Conservation (phyloP, 768 basidiomycete species). For the Agaricus blazei region DNA sequence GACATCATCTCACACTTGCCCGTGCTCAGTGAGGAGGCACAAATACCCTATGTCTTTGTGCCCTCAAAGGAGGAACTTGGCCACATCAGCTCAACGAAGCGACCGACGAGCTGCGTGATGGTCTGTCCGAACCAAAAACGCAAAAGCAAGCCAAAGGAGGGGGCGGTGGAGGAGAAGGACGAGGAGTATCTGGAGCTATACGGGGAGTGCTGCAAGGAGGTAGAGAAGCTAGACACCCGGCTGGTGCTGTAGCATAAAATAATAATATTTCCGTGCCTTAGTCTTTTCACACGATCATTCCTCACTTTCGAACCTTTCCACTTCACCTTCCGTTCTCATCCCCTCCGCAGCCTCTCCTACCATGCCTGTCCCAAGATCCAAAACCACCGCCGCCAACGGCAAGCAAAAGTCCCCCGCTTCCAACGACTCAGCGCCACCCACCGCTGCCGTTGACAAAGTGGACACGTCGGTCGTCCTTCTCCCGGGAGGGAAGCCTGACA, state of each 20-base stretch:
- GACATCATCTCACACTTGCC: slow-evolving; percentile 99
- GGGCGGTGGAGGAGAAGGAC: slow-evolving; percentile 51
- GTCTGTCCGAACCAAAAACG: slow-evolving; percentile 80
- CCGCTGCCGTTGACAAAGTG: slow-evolving; percentile 35
- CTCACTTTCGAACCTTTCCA: slow-evolving; percentile 16
- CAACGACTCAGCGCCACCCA: slow-evolving; percentile 45
- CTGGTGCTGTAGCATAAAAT: slow-evolving; percentile 48
- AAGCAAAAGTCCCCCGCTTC: slow-evolving; percentile 40
- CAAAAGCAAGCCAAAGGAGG: slow-evolving; percentile 61
- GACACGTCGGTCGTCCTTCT: slow-evolving; percentile 35
- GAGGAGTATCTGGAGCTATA: slow-evolving; percentile 86
- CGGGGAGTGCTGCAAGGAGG: slow-evolving; percentile 82
- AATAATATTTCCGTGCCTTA: not conserved
- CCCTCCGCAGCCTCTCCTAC: slow-evolving; percentile 18
- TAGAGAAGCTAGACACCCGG: slow-evolving; percentile 71
- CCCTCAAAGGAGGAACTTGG: slow-evolving; percentile 94
- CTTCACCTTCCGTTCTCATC: slow-evolving; percentile 5
- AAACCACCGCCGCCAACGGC: slow-evolving; percentile 35
- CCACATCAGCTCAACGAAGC: slow-evolving; percentile 92
- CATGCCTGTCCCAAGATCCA: slow-evolving; percentile 53
- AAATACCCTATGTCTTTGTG: slow-evolving; percentile 87
- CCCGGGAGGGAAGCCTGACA: slow-evolving; percentile 72
- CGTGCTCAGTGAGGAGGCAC: slow-evolving; percentile 88
- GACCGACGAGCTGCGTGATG: slow-evolving; percentile 98
- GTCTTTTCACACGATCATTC: slow-evolving; percentile 19